Percentiles rank a stretch among this genome's conserved stretches.
Conservation (phyloP, 2,329 filamentous ascomycete genomes). For the Periconia macrospinosa region DNA sequence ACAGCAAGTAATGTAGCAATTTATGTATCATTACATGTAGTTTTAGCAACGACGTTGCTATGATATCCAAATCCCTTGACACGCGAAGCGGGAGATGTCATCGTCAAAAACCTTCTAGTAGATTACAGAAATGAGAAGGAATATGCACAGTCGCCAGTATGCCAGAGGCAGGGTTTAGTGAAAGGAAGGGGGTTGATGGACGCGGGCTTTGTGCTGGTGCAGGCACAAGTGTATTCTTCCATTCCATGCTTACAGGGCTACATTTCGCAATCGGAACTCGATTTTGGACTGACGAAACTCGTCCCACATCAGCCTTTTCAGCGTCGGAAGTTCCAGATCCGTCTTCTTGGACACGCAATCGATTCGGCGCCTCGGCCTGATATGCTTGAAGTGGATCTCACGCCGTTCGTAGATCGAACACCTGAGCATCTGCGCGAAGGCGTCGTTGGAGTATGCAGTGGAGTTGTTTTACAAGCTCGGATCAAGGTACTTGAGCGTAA, state of each 20-base stretch:
- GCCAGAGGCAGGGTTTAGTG: conserved; percentile 52
- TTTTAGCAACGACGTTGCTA: conserved; percentile 55
- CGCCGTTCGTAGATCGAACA: conserved; percentile 57
- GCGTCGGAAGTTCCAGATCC: conserved; percentile 33
- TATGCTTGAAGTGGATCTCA: conserved; percentile 45
- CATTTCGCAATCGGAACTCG: conserved; percentile 57
- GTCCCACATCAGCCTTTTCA: conserved; percentile 19
- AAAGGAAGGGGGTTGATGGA: conserved; percentile 58
- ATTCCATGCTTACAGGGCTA: conserved; percentile 56
- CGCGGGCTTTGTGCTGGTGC: conserved; percentile 59
- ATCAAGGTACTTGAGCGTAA: conserved; percentile 58
- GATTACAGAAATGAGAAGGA: conserved; percentile 50
- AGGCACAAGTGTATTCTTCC: conserved; percentile 20
- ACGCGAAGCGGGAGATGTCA: conserved; percentile 57
- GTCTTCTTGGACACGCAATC: conserved; percentile 42
- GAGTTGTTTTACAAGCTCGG: conserved; percentile 64
- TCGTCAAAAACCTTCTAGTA: conserved; percentile 60
- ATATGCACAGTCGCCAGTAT: conserved; percentile 51
- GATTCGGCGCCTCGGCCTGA: conserved; percentile 25
- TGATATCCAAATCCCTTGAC: conserved; percentile 61
- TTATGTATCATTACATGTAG: too few relatives aligned
- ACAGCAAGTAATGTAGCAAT: conserved; percentile 49
- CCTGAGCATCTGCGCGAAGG: conserved; percentile 56
- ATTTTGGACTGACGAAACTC: conserved; percentile 50
- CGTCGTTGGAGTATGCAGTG: conserved; percentile 61